These are phyloP conservation scores for Periconia sp. DNA, from an alignment of 2,329 filamentous ascomycete species.

Conservation along the genomic window DNA sequence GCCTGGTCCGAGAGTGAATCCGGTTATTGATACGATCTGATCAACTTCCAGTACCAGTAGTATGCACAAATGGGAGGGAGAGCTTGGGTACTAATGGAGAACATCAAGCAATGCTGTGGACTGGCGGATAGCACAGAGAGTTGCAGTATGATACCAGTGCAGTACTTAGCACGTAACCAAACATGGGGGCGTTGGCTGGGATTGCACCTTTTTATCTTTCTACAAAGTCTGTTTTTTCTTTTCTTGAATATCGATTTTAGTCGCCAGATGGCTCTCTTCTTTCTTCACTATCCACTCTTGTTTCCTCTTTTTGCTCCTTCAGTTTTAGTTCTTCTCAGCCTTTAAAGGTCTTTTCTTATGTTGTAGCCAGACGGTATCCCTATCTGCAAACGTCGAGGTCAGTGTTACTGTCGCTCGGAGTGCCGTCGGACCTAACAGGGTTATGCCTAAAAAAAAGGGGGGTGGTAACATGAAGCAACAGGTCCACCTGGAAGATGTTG, in stretches of 20 bases:
- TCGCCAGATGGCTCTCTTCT: slow-evolving; percentile 26
- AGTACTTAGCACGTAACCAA: slow-evolving; percentile 32
- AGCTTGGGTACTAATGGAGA: neutral
- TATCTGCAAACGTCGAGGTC: too few relatives aligned
- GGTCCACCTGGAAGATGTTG: too few relatives aligned
- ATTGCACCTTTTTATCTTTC: slow-evolving; percentile 17
- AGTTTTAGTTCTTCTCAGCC: too few relatives aligned
- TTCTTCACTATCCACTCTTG: neutral
- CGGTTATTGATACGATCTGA: slow-evolving; percentile 29
- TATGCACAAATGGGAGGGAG: neutral
- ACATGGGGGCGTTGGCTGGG: slow-evolving; percentile 13
- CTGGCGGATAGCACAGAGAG: slow-evolving; percentile 3
- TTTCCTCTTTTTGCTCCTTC: too few relatives aligned
- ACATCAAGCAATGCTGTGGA: neutral
- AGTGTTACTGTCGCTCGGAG: neutral
- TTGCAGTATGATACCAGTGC: slow-evolving; percentile 44
- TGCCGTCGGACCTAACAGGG: neutral
- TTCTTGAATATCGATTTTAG: slow-evolving; percentile 37
- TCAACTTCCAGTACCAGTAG: neutral
- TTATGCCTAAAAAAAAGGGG: neutral
- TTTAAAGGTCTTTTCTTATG: slow-evolving; percentile 26
- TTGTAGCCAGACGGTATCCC: slow-evolving; percentile 25
- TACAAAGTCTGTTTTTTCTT: slow-evolving; percentile 31
- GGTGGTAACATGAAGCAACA: neutral
- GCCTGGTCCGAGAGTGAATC: slow-evolving; percentile 9